A percentile compares a stretch with the other conserved stretches of the same genome.
Evolutionary conservation across 2,329 filamentous ascomycete genomes (phyloP).

Genomic region (Neopestalotiopsis sp.): DNA sequence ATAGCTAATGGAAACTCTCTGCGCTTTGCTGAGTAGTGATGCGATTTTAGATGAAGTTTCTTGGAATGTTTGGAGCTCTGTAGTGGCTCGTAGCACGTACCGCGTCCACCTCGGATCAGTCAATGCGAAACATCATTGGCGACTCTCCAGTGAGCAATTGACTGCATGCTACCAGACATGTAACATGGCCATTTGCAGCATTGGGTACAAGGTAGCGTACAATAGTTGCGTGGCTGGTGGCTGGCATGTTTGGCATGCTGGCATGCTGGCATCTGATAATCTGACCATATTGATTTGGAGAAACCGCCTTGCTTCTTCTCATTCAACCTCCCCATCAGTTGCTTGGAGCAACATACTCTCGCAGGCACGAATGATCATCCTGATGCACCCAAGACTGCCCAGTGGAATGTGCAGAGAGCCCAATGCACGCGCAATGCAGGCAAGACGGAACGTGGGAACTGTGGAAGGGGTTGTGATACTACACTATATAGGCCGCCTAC

Average conservation of each 20-base stretch:
- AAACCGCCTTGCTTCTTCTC: background rate
- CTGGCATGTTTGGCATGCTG: background rate
- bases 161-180: background rate
- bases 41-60: background rate
- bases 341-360: background rate
- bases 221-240: background rate
- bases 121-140: background rate
- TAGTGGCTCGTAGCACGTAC: background rate
- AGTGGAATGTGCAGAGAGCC: background rate
- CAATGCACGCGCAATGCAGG: slow-evolving; percentile 6
- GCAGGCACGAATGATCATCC: background rate
- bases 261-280: background rate
- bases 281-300: no score
- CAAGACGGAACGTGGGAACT: background rate
- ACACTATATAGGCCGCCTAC: background rate
- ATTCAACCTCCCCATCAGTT: background rate
- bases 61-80: background rate
- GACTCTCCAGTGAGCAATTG: background rate
- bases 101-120: background rate
- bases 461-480: background rate
- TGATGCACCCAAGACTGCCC: background rate
- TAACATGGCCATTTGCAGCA: background rate
- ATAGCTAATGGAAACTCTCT: background rate
- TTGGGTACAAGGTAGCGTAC: background rate
- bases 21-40: background rate